Evolutionary conservation across 345 rosid genomes (phyloP).

Genomic region (Citrus hindsii): DNA sequence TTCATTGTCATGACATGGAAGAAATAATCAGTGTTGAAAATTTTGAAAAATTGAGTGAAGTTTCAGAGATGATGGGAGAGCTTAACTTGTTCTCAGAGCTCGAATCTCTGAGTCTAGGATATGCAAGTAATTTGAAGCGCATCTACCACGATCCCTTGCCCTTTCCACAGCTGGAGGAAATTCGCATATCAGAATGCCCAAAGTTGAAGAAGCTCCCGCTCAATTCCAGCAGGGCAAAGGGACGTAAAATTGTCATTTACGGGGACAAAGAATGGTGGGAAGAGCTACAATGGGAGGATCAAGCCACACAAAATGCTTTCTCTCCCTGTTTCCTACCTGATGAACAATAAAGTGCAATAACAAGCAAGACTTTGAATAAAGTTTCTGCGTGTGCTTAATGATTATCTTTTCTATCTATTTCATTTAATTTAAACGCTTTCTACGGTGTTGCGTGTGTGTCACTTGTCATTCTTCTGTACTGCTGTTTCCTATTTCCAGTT

Average conservation of each 20-base stretch:
- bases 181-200: rapidly evolving
- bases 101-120: rapidly evolving
- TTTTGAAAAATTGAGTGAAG: background rate
- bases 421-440: too few species aligned
- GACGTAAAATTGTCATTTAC: too few species aligned
- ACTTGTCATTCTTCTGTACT: too few species aligned
- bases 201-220: background rate
- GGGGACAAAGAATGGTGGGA: background rate
- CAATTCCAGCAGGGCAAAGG: background rate
- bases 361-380: too few species aligned
- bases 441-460: too few species aligned
- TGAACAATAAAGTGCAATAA: too few species aligned
- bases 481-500: too few species aligned
- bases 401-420: too few species aligned
- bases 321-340: background rate
- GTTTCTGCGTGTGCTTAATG: too few species aligned
- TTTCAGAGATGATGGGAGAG: background rate
- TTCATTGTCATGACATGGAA: background rate
- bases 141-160: background rate
- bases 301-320: background rate
- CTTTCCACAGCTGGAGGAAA: background rate
- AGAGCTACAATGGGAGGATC: background rate
- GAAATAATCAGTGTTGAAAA: background rate
- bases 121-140: background rate
- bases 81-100: background rate